Base-by-base conservation (phyloP, 2,329 filamentous ascomycete genomes). In the Endocalyx cinctus region DNA sequence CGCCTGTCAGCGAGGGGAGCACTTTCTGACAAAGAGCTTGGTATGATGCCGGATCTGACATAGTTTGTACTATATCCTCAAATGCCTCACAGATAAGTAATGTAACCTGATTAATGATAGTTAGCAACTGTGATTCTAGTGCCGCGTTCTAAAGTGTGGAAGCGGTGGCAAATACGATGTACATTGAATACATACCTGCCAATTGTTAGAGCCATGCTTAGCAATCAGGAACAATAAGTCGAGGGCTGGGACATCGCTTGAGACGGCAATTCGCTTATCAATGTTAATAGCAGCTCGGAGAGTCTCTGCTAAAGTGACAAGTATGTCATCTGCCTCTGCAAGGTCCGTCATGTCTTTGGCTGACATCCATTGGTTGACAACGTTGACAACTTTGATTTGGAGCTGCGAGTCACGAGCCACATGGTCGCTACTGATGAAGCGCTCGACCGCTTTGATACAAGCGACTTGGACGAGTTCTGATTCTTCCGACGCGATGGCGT, bases 381-480 rank as follows among this genome's bases (percentile, higher is more conserved):
- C 73, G n/a, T 63, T 69, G 30, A 79, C 69, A 37, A 84, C 51
- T 41, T 54, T 52, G 7, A 51, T 42, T 38, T 58, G 55, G 17
- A 50, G 37, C 55, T 95, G 88, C 28, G 66, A 68, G 37, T 77
- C 72, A 6, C 58, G 50, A 6, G 63, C 53, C 3, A 73, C 64
- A 67, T 68, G 51, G 60, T 72, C 46, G 58, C 71, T 68, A 39
- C 63, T 68, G 32, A 80, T 69, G 37, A 80, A 73, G 12, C 74
- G 72, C 51, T 96, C 87, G 22, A 95, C 64, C 2, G 87, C 83
- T 55, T 90, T 89, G 50, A 97, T 84, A 52, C 87, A 94, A 14
- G 90, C 82, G 13, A 95, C 89, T 58, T 92, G 87, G 27, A 97
- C 90, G 22, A 97, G 79, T 57, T 96, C 89, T 0, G 86, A 84